A percentile compares a stretch with the other conserved stretches of the same genome.
phyloP scores from a whole-genome alignment of 208 protist species.

The Crithidia fasciculata region DNA sequence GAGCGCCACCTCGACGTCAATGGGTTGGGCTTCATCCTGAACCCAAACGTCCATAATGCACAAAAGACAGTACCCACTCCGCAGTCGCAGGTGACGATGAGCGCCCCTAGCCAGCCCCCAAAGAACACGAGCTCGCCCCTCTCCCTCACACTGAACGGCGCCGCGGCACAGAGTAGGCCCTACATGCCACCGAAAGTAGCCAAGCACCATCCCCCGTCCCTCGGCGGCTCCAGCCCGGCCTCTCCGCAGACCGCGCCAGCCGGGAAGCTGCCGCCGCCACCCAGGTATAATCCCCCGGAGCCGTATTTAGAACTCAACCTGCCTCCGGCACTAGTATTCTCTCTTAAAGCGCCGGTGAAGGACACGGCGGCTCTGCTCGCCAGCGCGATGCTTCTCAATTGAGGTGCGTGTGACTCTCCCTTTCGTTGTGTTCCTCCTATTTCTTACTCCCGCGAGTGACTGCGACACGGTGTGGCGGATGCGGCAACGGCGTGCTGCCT shows the following conservation, averaged over 20 bases:
- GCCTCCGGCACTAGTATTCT: constrained; percentile 84
- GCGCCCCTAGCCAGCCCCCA: constrained; percentile 19
- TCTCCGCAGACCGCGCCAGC: constrained; percentile 31
- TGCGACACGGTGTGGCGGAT: too few species aligned
- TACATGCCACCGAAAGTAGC: constrained; percentile 30
- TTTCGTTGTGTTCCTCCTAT: neutral
- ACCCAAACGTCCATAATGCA: constrained; percentile 88
- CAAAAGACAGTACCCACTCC: constrained; percentile 78
- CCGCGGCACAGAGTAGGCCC: constrained; percentile 16
- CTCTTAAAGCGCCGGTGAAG: constrained; percentile 51
- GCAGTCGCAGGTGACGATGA: constrained; percentile 28
- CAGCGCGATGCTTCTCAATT: constrained; percentile 67
- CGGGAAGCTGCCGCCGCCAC: constrained; percentile 50
- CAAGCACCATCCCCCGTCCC: constrained; percentile 34
- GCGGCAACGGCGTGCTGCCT: too few species aligned
- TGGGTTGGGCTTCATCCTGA: constrained; percentile 87
- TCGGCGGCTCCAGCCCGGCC: constrained; percentile 25
- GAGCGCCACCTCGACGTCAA: constrained; percentile 90
- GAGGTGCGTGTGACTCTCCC: neutral
- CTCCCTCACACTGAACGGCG: constrained; percentile 44
- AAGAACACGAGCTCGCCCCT: constrained; percentile 38
- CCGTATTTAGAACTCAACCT: constrained; percentile 87
- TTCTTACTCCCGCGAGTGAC: too few species aligned
- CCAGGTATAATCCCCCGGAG: constrained; percentile 86
- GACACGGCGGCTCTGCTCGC: constrained; percentile 56